Evolutionary conservation across 805 yeast species (phyloP), one percentile per base, ranked within the genome.

Genomic region (Yarrowia keelungensis): DNA sequence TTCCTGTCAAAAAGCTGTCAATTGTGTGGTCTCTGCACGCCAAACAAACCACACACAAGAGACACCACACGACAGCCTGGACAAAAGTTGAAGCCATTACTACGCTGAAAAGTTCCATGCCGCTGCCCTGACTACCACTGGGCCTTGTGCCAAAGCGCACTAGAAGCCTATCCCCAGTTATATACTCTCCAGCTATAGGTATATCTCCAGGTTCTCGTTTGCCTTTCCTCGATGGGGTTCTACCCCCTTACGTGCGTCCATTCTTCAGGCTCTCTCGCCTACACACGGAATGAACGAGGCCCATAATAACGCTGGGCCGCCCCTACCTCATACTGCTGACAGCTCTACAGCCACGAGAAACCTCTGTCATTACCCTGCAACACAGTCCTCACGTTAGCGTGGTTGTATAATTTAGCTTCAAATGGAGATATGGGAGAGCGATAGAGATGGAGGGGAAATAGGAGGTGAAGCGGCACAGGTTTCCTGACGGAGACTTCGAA

Each of bases 101-200:
- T n/a, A 51, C 56, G 26, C 8, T 22, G 9, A 32, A 51, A 10
- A 12, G 56, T 51, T 51, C 56, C 42, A 16, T 51, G 56, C 56
- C 36, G 56, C 26, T 51, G 56, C 56, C 56, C 56, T 51, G 56
- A 51, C 56, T 51, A 51, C 56, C 56, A 36, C n/a, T 3, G 12
- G 19, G 14, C 53, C 26, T 47, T 47, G 53, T 47, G 38, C 14
- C 16, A 38, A 26, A 26, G 7, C 7, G 7, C 32, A 26, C 32
- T 38, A 10, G 12, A 51, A 51, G 56, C 10, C 56, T 51, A 51
- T 51, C 32, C 32, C 32, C 32, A 26, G 32, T 26, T 26, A 26
- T 26, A 26, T 26, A 26, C 32, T 5, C 32, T 26, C 32, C 32
- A 26, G 32, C 7, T 5, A 26, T 26, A 26, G 32, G 7, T 26